Evolutionary conservation across 805 yeast species (phyloP), one percentile per base, ranked within the genome.

Genomic region (Starmerella ratchasimensis): DNA sequence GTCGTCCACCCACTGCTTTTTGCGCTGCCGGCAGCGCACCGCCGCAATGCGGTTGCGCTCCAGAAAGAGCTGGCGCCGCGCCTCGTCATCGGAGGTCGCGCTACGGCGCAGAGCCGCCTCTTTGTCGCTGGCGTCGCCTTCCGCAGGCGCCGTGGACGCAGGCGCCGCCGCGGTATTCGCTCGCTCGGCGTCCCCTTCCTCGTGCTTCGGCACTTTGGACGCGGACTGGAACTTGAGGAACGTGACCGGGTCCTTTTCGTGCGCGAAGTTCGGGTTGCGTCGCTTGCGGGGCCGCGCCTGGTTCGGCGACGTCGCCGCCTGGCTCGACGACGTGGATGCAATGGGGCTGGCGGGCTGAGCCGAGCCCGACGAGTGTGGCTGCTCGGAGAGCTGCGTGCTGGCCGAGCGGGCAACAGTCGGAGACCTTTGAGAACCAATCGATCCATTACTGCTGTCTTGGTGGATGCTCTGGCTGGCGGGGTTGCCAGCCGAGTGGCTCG

Each of bases 1-100:
- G 48, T 77, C 79, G 41, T 72, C 75, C 24, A 84, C 71, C 65
- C 79, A 77, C 55, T 81, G 83, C 63, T 90, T 90, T 65, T 90
- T 90, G 40, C 96, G 71, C 59, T 81, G 93, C 42, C 98, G 72
- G 64, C 97, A 90, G 55, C 84, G 86, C 18, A 90, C 74, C 0
- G 98, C 98, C 0, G 98, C 98, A 8, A 90, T 73, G 41, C 98
- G 68, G 58, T 90, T 90, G 45, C 97, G 68, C 55, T 90, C 98
- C 46, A 90, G 59, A 51, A 73, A 88, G 53, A 65, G 76, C 55
- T 68, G 74, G 45, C 86, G 70, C 53, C 80, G 83, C 60, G 77
- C 70, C 59, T 81, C 94, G 63, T 80, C 57, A 60, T 33, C 36
- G 20, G n/a, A n/a, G n/a, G n/a, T n/a, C n/a, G n/a, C n/a, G n/a